phyloP scores from a whole-genome alignment of 148 eudicot genomes.

The Rhododendron williamsianum region DNA sequence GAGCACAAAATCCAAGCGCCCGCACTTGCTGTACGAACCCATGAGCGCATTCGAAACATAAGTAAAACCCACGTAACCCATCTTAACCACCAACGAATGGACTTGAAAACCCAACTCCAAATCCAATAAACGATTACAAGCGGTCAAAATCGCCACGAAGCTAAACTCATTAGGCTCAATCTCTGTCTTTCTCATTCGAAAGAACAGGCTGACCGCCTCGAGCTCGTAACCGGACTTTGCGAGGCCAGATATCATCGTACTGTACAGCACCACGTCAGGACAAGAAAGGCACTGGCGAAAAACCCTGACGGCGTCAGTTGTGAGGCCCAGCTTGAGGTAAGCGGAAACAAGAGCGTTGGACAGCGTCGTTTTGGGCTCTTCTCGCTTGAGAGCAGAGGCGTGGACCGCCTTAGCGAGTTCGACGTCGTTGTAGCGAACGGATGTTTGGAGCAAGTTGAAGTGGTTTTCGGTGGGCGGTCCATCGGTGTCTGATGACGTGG shows the following conservation, averaged over 20 bases:
- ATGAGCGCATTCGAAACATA: constrained; percentile 60
- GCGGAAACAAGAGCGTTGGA: constrained; percentile 45
- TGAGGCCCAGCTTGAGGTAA: constrained; percentile 52
- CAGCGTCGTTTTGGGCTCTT: constrained; percentile 30
- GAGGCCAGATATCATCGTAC: constrained; percentile 52
- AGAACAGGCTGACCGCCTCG: constrained; percentile 49
- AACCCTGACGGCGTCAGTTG: constrained; percentile 38
- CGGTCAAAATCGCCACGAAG: constrained; percentile 67
- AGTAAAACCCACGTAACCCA: constrained; percentile 34
- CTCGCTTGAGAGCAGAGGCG: constrained; percentile 57
- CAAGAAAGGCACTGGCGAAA: constrained; percentile 34
- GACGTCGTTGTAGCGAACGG: constrained; percentile 35
- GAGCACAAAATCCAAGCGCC: constrained; percentile 38
- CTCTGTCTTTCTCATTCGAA: constrained; percentile 49
- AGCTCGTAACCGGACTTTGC: constrained; percentile 38
- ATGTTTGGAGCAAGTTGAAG: constrained; percentile 38
- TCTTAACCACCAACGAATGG: constrained; percentile 55
- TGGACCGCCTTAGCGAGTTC: constrained; percentile 52
- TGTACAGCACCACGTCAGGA: constrained; percentile 70
- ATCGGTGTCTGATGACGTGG: constrained; percentile 6
- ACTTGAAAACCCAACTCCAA: constrained; percentile 53
- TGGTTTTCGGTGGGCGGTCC: constrained; percentile 22
- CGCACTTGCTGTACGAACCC: constrained; percentile 57
- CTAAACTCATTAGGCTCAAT: constrained; percentile 66
- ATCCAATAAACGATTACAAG: constrained; percentile 45